A percentile compares a stretch with the other conserved stretches of the same genome.
These are phyloP conservation scores for Chrysophaeum taylorii DNA, from an alignment of 352 stramenopile genomes.

Conservation along the genomic window DNA sequence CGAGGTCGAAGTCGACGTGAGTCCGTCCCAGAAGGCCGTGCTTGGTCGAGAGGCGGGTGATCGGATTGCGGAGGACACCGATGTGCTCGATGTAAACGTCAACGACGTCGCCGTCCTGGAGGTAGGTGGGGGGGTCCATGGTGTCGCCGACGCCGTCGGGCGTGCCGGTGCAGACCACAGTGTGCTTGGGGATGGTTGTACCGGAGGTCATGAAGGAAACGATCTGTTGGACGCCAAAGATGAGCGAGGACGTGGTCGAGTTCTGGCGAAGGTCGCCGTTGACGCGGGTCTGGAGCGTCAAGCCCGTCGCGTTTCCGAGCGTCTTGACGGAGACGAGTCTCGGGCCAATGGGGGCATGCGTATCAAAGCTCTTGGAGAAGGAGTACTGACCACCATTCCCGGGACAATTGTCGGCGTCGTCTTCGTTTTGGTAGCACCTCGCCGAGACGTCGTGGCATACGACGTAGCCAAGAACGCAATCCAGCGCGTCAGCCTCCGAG, in stretches of 20 bases:
- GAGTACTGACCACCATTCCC: constrained; percentile 73
- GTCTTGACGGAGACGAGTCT: constrained; percentile 60
- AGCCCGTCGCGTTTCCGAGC: constrained; percentile 58
- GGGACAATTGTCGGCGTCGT: too few species aligned
- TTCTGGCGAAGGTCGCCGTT: constrained; percentile 69
- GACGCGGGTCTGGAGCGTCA: constrained; percentile 60
- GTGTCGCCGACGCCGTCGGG: constrained; percentile 72
- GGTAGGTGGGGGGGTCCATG: constrained; percentile 58
- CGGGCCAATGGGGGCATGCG: constrained; percentile 71
- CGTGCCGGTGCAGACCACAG: constrained; percentile 73
- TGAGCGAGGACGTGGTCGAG: constrained; percentile 74
- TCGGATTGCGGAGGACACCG: constrained; percentile 65
- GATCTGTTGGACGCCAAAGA: constrained; percentile 69
- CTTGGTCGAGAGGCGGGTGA: too few species aligned
- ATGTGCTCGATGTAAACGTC: constrained; percentile 69
- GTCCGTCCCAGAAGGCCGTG: too few species aligned
- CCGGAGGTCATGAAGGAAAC: constrained; percentile 75
- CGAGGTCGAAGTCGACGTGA: too few species aligned
- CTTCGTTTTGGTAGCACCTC: too few species aligned
- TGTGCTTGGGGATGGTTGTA: constrained; percentile 66
- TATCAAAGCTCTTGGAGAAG: constrained; percentile 73
- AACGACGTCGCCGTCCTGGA: constrained; percentile 65
- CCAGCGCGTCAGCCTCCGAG: constrained; percentile 59
- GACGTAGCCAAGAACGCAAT: constrained; percentile 71
- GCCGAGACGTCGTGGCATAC: constrained; percentile 21